Conservation (phyloP, 352 stramenopile genomes). For the Phytophthora ramorum region DNA sequence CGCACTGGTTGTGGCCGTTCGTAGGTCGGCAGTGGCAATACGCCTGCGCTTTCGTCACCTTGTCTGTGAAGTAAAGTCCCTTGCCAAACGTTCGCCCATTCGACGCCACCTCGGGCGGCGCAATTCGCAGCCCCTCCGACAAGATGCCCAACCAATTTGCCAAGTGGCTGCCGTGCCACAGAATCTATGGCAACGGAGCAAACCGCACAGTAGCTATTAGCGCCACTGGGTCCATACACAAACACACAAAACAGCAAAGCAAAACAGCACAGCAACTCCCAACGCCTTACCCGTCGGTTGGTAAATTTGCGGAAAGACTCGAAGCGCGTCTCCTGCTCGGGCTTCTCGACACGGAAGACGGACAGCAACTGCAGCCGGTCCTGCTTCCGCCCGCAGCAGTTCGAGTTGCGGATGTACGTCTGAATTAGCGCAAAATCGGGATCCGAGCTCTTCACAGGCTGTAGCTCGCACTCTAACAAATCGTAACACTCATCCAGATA, state of each 20-base stretch:
- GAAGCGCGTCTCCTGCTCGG: constrained; percentile 57
- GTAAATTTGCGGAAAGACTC: constrained; percentile 49
- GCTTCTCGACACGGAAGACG: constrained; percentile 72
- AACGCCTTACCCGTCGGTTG: constrained; percentile 60
- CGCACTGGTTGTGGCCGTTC: constrained; percentile 51
- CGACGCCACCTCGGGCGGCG: constrained; percentile 72
- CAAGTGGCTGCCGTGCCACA: constrained; percentile 90
- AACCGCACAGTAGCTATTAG: constrained; percentile 35
- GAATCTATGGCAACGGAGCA: constrained; percentile 53
- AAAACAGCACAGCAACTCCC: constrained; percentile 25
- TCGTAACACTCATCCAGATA: constrained; percentile 73
- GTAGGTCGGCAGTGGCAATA: constrained; percentile 67
- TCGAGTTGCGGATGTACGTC: constrained; percentile 76
- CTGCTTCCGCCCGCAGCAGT: constrained; percentile 67
- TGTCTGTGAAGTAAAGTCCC: constrained; percentile 91
- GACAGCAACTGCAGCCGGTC: constrained; percentile 58
- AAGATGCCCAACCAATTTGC: constrained; percentile 89
- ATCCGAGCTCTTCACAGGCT: constrained; percentile 48
- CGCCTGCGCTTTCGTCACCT: constrained; percentile 74
- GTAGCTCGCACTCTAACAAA: constrained; percentile 56
- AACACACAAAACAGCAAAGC: constrained; percentile 17
- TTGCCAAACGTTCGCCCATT: constrained; percentile 86
- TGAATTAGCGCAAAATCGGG: constrained; percentile 66
- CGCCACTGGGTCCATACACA: constrained; percentile 6
- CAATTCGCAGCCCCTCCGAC: constrained; percentile 79